Percentiles rank a stretch among this genome's conserved stretches.
These are phyloP conservation scores for Pseudogymnoascus destructans DNA, from an alignment of 2,329 filamentous ascomycete genomes.

Conservation along the genomic window DNA sequence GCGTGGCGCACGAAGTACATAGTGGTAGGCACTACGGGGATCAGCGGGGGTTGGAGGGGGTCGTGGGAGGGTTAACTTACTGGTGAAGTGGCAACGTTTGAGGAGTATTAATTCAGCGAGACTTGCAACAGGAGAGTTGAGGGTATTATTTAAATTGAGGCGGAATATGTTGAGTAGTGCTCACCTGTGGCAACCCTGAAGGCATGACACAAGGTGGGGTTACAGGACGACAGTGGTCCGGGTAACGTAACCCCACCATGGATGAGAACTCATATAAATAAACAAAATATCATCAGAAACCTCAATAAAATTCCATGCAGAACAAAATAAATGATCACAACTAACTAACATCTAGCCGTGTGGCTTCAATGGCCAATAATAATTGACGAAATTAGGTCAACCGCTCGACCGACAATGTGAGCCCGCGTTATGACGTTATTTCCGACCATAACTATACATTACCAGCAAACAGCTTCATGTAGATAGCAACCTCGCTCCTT, in stretches of 20 bases:
- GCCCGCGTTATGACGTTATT: background rate
- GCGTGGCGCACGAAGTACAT: slow-evolving; percentile 62
- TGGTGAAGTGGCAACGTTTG: background rate
- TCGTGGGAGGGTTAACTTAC: background rate
- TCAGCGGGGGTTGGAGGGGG: background rate
- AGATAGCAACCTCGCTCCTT: background rate
- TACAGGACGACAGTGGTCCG: slow-evolving; percentile 5
- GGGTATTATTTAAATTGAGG: background rate
- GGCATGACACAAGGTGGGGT: slow-evolving; percentile 1
- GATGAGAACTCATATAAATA: background rate
- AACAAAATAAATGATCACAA: background rate
- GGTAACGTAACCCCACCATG: background rate
- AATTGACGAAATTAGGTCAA: background rate
- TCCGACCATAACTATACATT: background rate
- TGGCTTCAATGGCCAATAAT: background rate
- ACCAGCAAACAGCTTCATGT: background rate
- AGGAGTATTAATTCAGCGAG: background rate
- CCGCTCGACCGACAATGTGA: background rate
- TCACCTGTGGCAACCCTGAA: background rate
- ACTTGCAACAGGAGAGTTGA: background rate
- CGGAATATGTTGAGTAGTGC: background rate
- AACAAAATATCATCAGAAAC: slow-evolving; percentile 1
- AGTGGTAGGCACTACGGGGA: slow-evolving; percentile 23
- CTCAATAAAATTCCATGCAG: background rate
- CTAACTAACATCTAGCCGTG: background rate